Evolutionary conservation across 2,329 filamentous ascomycete species (phyloP), one percentile per base, ranked within the genome.

Genomic region (Coniella vitis): DNA sequence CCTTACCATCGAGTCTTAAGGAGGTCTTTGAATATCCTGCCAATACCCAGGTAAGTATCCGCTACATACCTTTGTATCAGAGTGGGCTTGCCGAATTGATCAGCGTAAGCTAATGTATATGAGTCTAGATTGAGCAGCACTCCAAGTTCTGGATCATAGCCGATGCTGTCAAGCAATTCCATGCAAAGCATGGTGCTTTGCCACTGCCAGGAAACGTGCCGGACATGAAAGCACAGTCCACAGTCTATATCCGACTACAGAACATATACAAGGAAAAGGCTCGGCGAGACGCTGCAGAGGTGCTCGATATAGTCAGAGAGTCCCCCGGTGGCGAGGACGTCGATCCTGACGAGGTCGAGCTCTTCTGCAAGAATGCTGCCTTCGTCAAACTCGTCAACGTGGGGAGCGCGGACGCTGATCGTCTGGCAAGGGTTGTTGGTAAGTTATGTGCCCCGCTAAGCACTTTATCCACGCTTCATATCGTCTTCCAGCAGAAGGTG

Each of bases 171-270:
- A 82, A 82, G 52, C 62, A 76, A 17, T 98, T 98, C 65, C 84
- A 91, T 64, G 66, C 77, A 9, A 80, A 80, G 47, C 81, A 96
- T 62, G 70, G 75, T 7, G 76, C 84, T 22, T 75, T 98, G 4
- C 93, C 93, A 14, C 73, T 98, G 0, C 85, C 90, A 0, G 94
- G 93, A 12, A 83, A 85, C 3, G 73, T 98, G 2, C 93, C 94
- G 2, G 93, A 98, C 65, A 98, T 98, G 93, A 98, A 98, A 71
- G 90, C 93, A 3, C 81, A 91, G 62, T 95, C 90, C 3, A 81
- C 76, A 48, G 86, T 94, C 54, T 98, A 98, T 69, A 85, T 98
- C 56, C 76, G 83, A 59, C 76, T 98, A 12, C 93, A 97, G 64
- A 91, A 87, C 58, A 81, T 97, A 52, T 98, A 97, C 78, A 96